A percentile compares a stretch with the other conserved stretches of the same genome.
phyloP scores from a whole-genome alignment of 2,329 filamentous ascomycete genomes.

The Botryotinia globosa region DNA sequence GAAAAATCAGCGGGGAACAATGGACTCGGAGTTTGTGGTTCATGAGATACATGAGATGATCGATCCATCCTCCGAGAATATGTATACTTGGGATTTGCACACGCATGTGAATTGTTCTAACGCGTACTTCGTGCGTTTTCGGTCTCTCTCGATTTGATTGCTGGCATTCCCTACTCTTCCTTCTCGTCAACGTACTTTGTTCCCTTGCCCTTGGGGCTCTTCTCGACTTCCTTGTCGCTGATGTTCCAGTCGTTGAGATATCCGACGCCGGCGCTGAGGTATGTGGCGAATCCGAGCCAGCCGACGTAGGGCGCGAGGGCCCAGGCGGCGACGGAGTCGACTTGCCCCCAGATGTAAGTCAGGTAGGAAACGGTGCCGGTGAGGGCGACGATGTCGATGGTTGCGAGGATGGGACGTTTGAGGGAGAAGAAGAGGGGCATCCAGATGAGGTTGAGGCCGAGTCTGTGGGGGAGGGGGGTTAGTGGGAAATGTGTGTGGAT shows the following conservation, averaged over 20 bases:
- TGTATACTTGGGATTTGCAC: too few relatives aligned
- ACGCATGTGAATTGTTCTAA: background rate
- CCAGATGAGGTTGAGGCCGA: slow-evolving; percentile 82
- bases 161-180: slow-evolving; percentile 13
- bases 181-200: slow-evolving; percentile 39
- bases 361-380: slow-evolving; percentile 71
- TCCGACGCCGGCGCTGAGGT: slow-evolving; percentile 69
- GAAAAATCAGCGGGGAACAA: too few relatives aligned
- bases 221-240: slow-evolving; percentile 36
- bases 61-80: background rate
- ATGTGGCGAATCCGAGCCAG: slow-evolving; percentile 86
- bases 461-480: slow-evolving; percentile 34
- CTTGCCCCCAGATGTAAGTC: slow-evolving; percentile 69
- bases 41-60: background rate
- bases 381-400: slow-evolving; percentile 71
- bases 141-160: accelerated
- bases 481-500: background rate
- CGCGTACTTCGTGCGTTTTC: background rate
- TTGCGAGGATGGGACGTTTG: slow-evolving; percentile 69
- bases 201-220: slow-evolving; percentile 30
- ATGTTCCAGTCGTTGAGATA: slow-evolving; percentile 68
- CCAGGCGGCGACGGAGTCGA: slow-evolving; percentile 72
- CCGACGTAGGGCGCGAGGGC: slow-evolving; percentile 76
- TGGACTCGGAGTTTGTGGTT: background rate
- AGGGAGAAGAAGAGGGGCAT: slow-evolving; percentile 90